Evolutionary conservation across 139 green algal genomes (phyloP), one percentile per base, ranked within the genome.

Genomic region (Cymbomonas tetramitiformis): DNA sequence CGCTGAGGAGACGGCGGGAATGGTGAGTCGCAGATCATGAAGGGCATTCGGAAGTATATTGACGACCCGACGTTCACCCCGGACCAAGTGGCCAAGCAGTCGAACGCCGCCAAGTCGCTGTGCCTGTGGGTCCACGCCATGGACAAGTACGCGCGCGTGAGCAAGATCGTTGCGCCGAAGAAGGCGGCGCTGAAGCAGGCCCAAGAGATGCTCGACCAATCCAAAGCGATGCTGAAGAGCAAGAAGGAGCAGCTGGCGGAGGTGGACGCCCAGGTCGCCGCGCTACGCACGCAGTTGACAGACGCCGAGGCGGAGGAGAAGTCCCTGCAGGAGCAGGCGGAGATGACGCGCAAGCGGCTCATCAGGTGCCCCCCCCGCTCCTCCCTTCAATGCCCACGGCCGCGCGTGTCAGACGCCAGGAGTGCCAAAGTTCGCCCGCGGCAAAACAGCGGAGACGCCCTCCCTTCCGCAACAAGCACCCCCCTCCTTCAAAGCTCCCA

Each of bases 41-140:
- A 40, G 33, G 32, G 33, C 7, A 58, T 76, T 32, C 24, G 52
- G 39, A 74, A 69, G 1, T 61, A 84, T 33, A 79, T 84, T 23
- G 62, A 75, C 2, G 70, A 86, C 61, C 72, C 76, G 5, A 38
- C 38, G 23, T 88, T 83, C 70, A 73, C 56, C 2, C 72, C 70
- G 10, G 80, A 86, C 52, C 58, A 51, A 19, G 79, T 88, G 25
- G 78, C 70, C 25, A 83, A 82, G 69, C 73, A 83, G 56, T 79
- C 65, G 48, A 77, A 71, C 36, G 81, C 81, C 1, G 76, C 78
- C 1, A 81, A 75, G 72, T 81, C 69, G 8, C 62, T 88, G 44
- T 88, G 81, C 72, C 84, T 88, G 79, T 88, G 81, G 81, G 73
- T 68, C 3, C 56, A 76, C 5, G 79, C 80, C 51, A 91, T 91